Evolutionary conservation across 2,329 filamentous ascomycete genomes (phyloP).

Genomic region (Cryphonectria parasitica): DNA sequence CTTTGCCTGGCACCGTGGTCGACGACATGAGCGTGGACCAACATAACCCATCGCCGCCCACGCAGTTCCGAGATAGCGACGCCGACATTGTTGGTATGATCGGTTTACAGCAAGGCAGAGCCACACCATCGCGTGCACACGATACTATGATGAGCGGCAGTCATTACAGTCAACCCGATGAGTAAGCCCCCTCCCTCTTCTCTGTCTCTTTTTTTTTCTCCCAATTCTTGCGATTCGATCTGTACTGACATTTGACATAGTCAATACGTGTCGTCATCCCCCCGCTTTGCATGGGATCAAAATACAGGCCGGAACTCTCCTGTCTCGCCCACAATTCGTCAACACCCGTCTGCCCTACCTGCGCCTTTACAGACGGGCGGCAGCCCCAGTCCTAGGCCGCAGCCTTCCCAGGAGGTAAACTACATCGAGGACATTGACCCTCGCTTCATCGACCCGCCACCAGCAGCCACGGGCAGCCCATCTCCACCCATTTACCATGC

Average conservation of each 20-base stretch:
- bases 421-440: conserved; percentile 81
- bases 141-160: conserved; percentile 66
- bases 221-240: background rate
- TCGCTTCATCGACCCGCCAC: conserved; percentile 67
- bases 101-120: conserved; percentile 62
- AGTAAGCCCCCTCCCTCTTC: conserved; percentile 59
- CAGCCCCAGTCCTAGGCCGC: conserved; percentile 44
- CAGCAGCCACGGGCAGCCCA: conserved; percentile 27
- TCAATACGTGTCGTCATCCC: conserved; percentile 56
- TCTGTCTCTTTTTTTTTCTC: background rate
- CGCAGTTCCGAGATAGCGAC: conserved; percentile 63
- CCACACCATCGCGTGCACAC: conserved; percentile 43
- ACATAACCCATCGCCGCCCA: conserved; percentile 48
- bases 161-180: conserved; percentile 68
- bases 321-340: conserved; percentile 44
- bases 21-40: conserved; percentile 72
- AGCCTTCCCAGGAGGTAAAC: conserved; percentile 32
- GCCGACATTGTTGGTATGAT: conserved; percentile 76
- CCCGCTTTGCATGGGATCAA: conserved; percentile 58
- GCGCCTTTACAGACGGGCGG: conserved; percentile 32
- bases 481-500: background rate
- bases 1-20: conserved; percentile 51
- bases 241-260: conserved; percentile 33
- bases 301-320: conserved; percentile 49
- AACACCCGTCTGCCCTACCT: conserved; percentile 41